phyloP scores from a whole-genome alignment of 2,329 filamentous ascomycete genomes.

The Diaporthe capsici region DNA sequence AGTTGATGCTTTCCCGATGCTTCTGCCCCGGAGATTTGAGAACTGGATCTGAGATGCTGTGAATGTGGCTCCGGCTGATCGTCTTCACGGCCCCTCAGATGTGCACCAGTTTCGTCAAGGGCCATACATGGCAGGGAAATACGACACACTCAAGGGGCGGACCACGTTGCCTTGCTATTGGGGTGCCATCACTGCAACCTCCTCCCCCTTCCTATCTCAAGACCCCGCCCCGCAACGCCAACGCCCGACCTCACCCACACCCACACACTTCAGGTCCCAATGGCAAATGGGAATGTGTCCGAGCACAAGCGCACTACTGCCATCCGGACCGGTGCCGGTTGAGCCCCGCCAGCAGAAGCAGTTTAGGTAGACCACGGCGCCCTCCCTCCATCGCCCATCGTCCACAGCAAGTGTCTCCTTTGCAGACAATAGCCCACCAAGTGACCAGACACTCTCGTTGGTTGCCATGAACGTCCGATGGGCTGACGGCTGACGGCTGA shows the following conservation, averaged over 20 bases:
- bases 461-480: not conserved
- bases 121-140: not conserved
- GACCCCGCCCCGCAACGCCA: slow-evolving; percentile 26
- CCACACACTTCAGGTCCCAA: slow-evolving; percentile 7
- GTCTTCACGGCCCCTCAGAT: not conserved
- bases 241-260: slow-evolving; percentile 28
- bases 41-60: slow-evolving; percentile 16
- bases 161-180: slow-evolving; percentile 17
- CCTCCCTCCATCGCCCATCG: not conserved
- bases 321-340: slow-evolving; percentile 7
- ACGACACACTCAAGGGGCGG: slow-evolving; percentile 20
- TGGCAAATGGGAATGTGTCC: slow-evolving; percentile 11
- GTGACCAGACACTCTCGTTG: not conserved
- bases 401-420: not conserved
- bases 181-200: slow-evolving; percentile 25
- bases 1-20: not conserved
- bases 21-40: not conserved
- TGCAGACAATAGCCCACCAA: not conserved
- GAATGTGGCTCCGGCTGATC: slow-evolving; percentile 5
- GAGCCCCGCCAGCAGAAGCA: slow-evolving; percentile 25
- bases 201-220: not conserved
- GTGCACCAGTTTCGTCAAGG: not conserved
- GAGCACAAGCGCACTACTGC: slow-evolving; percentile 13
- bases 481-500: not conserved
- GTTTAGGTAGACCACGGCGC: not conserved